Evolutionary conservation across 2,329 filamentous ascomycete genomes (phyloP), one percentile per base, ranked within the genome.

Genomic region (Mycosphaerella sp.): DNA sequence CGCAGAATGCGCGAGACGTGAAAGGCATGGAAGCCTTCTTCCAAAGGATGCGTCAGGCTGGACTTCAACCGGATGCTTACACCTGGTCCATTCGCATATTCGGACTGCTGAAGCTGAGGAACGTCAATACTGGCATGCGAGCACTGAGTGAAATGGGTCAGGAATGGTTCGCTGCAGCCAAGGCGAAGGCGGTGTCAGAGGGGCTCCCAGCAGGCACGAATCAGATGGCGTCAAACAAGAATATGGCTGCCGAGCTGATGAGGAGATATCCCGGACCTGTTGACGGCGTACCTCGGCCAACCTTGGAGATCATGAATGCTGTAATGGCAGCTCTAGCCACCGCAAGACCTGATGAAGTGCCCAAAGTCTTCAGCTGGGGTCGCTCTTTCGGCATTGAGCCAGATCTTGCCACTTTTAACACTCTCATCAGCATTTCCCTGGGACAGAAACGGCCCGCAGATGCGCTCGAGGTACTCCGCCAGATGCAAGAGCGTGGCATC

Each of bases 81-180:
- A 80, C 83, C 35, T 93, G 87, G 87, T 85, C 82, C 7, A 80
- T 81, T 12, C 78, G 85, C 21, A 79, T 93, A 39, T 77, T 80
- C 21, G 82, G 81, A 0, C 73, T 89, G 9, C 79, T 89, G 50
- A 73, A 76, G 21, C 42, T 47, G 3, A 44, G 36, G 70, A 75
- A 41, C 75, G 77, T 28, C 71, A 77, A 53, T 60, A 72, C 72
- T 14, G 86, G 79, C n/a, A 69, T 93, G 10, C 63, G 69, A 32
- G 82, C 82, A 3, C 71, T 91, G 37, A 74, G 80, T 32, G 79
- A 88, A 56, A 85, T 91, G 81, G 75, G 78, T 35, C 70, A 67
- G 10, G 62, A 73, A 3, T 90, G 85, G 86, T 52, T 70, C 13
- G 67, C 66, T 14, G 69, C 70, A 1, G 67, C 59, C 17, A 55